A percentile compares a stretch with the other conserved stretches of the same genome.
These are phyloP conservation scores for Termitomyces sp. DNA, from an alignment of 1,284 basidiomycete species.

Conservation along the genomic window DNA sequence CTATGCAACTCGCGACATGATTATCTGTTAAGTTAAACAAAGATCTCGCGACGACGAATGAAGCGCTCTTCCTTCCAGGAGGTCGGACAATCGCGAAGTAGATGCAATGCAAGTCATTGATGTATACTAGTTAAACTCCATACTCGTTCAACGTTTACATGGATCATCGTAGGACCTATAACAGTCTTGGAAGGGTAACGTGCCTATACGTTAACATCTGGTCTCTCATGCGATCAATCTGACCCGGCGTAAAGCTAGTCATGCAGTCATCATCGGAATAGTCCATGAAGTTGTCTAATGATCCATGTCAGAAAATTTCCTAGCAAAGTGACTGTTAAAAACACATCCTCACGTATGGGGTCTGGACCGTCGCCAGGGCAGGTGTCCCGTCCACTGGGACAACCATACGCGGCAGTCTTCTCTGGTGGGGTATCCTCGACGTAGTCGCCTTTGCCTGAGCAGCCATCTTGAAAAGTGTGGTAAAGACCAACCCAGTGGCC, in stretches of 20 bases:
- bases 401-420: slow-evolving; percentile 36
- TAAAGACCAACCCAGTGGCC: slow-evolving; percentile 19
- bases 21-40: neutral
- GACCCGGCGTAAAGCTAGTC: slow-evolving; percentile 17
- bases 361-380: slow-evolving; percentile 36
- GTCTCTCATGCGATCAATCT: slow-evolving; percentile 7
- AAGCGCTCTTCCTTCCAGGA: neutral
- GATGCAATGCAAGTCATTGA: slow-evolving; percentile 5
- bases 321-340: neutral
- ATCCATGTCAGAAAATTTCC: neutral
- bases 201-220: slow-evolving; percentile 15
- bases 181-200: slow-evolving; percentile 7
- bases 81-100: neutral
- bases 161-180: neutral
- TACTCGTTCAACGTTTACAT: slow-evolving; percentile 3
- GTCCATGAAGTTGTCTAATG: slow-evolving; percentile 16
- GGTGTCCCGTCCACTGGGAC: slow-evolving; percentile 45
- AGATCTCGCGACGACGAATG: neutral
- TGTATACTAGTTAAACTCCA: neutral
- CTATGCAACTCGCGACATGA: neutral
- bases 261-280: slow-evolving; percentile 15
- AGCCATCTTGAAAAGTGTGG: slow-evolving; percentile 61
- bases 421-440: slow-evolving; percentile 52
- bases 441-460: slow-evolving; percentile 41
- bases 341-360: slow-evolving; percentile 13